Evolutionary conservation across 306 rosid genomes (phyloP), one percentile per base, ranked within the genome.

Genomic region (Quercus glauca): DNA sequence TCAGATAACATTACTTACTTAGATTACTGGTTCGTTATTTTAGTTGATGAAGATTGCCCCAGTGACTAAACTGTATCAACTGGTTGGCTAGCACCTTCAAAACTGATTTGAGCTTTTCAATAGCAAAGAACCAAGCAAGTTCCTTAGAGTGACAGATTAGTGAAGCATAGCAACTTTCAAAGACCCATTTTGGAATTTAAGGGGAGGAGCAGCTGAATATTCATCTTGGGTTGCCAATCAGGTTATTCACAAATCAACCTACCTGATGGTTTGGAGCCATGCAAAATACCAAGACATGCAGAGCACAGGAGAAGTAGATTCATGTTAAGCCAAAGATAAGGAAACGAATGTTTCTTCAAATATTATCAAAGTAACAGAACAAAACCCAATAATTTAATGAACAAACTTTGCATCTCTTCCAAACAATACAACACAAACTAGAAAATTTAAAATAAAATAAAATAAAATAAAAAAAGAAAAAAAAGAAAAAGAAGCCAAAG

Each of bases 341-440:
- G 71, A 19, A 31, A 19, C 17, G 8, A 67, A 67, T 33, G 35
- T 18, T 67, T 58, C 64, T 79, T 68, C 74, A 73, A 61, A 73
- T 51, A 64, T 82, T 72, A 84, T 20, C 4, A 77, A 23, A 10
- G 76, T 76, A 78, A 73, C 76, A 71, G 74, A 81, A 73, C 86
- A 73, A 87, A 84, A 87, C 69, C 70, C 69, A 60, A 63, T 60
- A 83, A 81, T 55, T 76, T 65, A 77, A 53, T 83, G 78, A 83
- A 65, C 58, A 51, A 45, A 49, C 77, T 71, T 73, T 79, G 73
- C 15, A 78, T 49, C 73, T 76, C 77, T 81, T 68, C 64, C 73
- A 79, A 77, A 74, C 59, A 76, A 77, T 76, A 81, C 73, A 64
- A 71, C 60, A 82, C 73, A 67, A 73, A 49, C 6, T 41, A 26